These are phyloP conservation scores for Dendrocalamus latiflorus DNA, from an alignment of 202 grass and related monocot genomes.

Conservation along the genomic window DNA sequence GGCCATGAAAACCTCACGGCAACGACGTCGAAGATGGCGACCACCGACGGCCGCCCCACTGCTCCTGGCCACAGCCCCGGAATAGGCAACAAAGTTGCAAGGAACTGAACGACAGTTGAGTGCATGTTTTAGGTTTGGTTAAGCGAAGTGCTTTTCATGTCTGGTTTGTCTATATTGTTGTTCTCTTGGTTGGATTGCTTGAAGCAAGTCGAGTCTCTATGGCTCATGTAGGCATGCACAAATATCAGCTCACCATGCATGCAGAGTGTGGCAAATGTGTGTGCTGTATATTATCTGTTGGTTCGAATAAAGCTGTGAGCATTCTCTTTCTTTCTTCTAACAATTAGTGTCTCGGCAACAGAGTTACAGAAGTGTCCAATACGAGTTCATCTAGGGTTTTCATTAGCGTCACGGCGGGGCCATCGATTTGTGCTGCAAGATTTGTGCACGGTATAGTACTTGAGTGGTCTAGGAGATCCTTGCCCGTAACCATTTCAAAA, in stretches of 20 bases:
- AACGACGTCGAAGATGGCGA: conserved; percentile 3
- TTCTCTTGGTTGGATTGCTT: conserved; percentile 1
- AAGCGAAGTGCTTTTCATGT: neutral
- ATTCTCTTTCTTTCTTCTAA: no score
- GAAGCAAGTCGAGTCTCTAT: neutral
- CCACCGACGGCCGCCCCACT: conserved; percentile 37
- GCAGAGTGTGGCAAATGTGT: neutral
- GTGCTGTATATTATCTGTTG: neutral
- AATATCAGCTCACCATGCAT: neutral
- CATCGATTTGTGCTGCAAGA: no score
- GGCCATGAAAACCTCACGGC: neutral
- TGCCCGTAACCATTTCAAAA: no score
- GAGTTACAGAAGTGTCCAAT: no score
- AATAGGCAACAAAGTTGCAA: conserved; percentile 48
- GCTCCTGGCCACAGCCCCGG: conserved; percentile 56
- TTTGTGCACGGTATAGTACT: no score
- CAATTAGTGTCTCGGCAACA: no score
- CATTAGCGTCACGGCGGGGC: no score
- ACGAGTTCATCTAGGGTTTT: no score
- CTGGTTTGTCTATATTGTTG: neutral
- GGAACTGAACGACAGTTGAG: conserved; percentile 15
- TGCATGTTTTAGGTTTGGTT: neutral
- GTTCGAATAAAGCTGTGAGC: neutral
- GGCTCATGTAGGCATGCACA: neutral
- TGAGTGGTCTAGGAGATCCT: neutral